phyloP scores from a whole-genome alignment of 495 filamentous ascomycete species.

The Neurospora sp. region DNA sequence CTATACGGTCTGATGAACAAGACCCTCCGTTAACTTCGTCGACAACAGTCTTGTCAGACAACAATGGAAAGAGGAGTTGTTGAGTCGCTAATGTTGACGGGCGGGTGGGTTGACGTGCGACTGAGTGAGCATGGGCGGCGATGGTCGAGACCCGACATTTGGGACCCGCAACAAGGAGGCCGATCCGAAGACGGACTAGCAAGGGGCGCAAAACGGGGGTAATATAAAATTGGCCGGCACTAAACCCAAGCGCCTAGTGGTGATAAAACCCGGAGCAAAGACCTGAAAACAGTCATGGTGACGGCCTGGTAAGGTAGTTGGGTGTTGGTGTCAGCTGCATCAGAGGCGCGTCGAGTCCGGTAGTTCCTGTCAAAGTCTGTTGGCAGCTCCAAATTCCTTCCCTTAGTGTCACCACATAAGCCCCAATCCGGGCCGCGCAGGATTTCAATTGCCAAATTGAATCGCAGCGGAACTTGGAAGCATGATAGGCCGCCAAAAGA shows the following conservation, averaged over 20 bases:
- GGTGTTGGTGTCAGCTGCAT: too few species aligned
- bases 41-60: neutral
- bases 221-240: neutral
- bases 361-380: neutral
- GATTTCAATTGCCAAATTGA: neutral
- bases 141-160: neutral
- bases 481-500: neutral
- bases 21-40: neutral
- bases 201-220: neutral
- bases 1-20: neutral
- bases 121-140: neutral
- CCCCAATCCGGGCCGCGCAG: neutral
- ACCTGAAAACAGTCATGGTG: too few species aligned
- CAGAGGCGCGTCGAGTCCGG: too few species aligned
- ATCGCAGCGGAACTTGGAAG: neutral
- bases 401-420: neutral
- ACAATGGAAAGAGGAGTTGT: neutral
- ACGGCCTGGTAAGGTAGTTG: too few species aligned
- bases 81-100: neutral
- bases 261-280: too few species aligned
- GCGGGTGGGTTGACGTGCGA: neutral
- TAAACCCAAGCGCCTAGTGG: too few species aligned
- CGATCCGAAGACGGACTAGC: neutral
- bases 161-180: neutral
- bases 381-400: neutral